These are phyloP conservation scores for Flueggea neowawraea DNA, from an alignment of 441 rosid species.

Conservation along the genomic window DNA sequence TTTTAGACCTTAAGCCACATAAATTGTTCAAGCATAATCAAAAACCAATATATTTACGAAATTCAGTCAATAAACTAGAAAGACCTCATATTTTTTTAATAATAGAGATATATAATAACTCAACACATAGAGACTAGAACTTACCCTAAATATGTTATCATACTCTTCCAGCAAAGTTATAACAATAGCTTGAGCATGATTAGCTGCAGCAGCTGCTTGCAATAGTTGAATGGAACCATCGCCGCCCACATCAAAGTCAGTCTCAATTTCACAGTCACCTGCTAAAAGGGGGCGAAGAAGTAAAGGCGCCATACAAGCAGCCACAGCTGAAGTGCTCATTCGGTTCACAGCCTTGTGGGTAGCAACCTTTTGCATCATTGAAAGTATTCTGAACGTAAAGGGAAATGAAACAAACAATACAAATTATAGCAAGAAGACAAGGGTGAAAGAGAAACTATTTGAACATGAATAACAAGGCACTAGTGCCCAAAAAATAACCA, in stretches of 20 bases:
- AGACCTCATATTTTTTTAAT: too few species aligned
- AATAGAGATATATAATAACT: too few species aligned
- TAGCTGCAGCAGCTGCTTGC: slow-evolving; percentile 99
- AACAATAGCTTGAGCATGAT: slow-evolving; percentile 98
- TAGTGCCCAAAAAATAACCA: not conserved
- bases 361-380: slow-evolving; percentile 93
- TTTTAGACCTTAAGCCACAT: too few species aligned
- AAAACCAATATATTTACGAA: not conserved
- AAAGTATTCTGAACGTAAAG: slow-evolving; percentile 64
- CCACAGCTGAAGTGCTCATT: slow-evolving; percentile 98
- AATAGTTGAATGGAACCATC: slow-evolving; percentile 94
- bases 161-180: slow-evolving; percentile 92
- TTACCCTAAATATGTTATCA: slow-evolving; percentile 85
- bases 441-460: not conserved
- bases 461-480: too few species aligned
- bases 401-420: not conserved
- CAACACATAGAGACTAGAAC: slow-evolving; percentile 22
- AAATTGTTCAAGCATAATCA: not conserved
- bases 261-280: slow-evolving; percentile 96
- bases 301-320: slow-evolving; percentile 99
- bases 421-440: not conserved
- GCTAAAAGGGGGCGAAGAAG: slow-evolving; percentile 98
- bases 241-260: slow-evolving; percentile 82
- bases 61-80: not conserved
- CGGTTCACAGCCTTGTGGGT: slow-evolving; percentile 71